A percentile compares a stretch with the other conserved stretches of the same genome.
phyloP scores from a whole-genome alignment of 805 yeast species.

The Kodamaea kakaduensis region DNA sequence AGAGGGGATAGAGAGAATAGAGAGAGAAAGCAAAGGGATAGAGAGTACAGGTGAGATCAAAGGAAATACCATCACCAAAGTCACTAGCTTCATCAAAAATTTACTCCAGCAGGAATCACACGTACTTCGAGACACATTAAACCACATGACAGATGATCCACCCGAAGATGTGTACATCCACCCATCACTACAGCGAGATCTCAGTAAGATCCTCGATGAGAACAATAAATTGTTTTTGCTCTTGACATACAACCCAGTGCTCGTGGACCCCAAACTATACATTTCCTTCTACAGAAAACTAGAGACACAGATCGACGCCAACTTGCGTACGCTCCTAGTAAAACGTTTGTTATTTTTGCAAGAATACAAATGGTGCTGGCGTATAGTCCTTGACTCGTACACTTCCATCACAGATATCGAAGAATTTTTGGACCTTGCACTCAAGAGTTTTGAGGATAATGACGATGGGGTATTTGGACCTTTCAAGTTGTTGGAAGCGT shows the following conservation, averaged over 20 bases:
- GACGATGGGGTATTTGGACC: conserved; percentile 24
- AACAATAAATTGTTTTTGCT: conserved; percentile 27
- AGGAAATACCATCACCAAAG: too few species aligned
- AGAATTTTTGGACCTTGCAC: conserved; percentile 29
- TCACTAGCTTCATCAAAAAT: conserved; percentile 9
- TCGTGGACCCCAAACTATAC: conserved; percentile 28
- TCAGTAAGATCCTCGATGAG: conserved; percentile 25
- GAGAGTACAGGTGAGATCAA: too few species aligned
- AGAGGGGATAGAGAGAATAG: too few species aligned
- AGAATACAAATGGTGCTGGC: conserved; percentile 30
- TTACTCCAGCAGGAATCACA: conserved; percentile 12
- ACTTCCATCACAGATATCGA: conserved; percentile 35
- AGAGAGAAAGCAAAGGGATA: too few species aligned
- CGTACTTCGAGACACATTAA: conserved; percentile 10
- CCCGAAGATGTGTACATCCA: conserved; percentile 3
- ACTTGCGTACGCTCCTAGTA: conserved; percentile 21
- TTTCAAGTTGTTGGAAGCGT: conserved; percentile 22
- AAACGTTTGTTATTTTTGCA: conserved; percentile 29
- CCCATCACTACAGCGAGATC: conserved; percentile 12
- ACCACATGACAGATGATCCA: conserved; percentile 5
- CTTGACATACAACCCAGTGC: conserved; percentile 29
- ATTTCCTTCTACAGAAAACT: conserved; percentile 16
- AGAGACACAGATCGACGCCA: conserved; percentile 18
- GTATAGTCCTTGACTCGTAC: conserved; percentile 20
- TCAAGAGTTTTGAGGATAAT: conserved; percentile 15